Conservation (phyloP, 2,329 filamentous ascomycete species). For the Aspergillus sergii region DNA sequence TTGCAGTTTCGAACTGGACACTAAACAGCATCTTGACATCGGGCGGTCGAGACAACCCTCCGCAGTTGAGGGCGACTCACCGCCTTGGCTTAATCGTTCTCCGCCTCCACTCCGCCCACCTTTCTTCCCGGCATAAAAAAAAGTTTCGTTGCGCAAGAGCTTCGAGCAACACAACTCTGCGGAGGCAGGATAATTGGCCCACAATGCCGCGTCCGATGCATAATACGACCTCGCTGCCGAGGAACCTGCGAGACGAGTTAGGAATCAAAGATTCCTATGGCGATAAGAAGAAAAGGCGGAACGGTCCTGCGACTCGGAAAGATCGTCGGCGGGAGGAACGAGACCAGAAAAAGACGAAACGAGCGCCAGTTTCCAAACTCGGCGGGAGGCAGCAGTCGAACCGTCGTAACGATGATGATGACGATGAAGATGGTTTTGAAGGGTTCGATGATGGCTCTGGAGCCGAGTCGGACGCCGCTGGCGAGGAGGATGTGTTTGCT, state of each 20-base stretch:
- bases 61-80: conserved; percentile 17
- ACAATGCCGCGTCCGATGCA: conserved; percentile 41
- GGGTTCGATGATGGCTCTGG: conserved; percentile 27
- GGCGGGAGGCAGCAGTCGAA: conserved; percentile 9
- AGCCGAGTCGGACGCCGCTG: conserved; percentile 22
- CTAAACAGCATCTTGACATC: conserved; percentile 3
- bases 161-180: background rate
- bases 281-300: conserved; percentile 33
- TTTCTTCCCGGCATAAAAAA: conserved; percentile 28
- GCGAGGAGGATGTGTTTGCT: conserved; percentile 23
- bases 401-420: conserved; percentile 15
- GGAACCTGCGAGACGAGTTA: conserved; percentile 42
- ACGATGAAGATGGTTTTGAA: conserved; percentile 22
- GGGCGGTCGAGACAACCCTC: conserved; percentile 11
- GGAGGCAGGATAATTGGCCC: background rate
- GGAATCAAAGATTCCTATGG: conserved; percentile 42
- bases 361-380: conserved; percentile 23
- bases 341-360: conserved; percentile 59
- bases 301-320: conserved; percentile 54
- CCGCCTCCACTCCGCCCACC: conserved; percentile 26
- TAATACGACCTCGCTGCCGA: conserved; percentile 47
- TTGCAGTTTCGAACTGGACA: background rate
- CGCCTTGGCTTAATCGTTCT: conserved; percentile 15
- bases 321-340: conserved; percentile 69
- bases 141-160: conserved; percentile 13